phyloP scores from a whole-genome alignment of 2,329 filamentous ascomycete genomes.

The Sporothrix mexicana region DNA sequence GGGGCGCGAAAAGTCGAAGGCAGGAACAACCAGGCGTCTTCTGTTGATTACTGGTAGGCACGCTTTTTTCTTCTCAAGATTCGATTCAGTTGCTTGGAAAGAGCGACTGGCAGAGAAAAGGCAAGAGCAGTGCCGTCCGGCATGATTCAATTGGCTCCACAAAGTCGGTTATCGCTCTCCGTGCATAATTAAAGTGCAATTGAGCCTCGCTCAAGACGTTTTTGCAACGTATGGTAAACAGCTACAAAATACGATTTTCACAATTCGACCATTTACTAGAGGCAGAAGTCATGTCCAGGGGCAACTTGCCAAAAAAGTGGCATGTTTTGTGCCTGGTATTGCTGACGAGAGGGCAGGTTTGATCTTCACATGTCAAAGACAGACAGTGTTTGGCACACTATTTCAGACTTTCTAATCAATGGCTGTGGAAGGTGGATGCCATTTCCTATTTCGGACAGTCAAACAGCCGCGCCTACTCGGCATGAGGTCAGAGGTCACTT shows the following conservation, averaged over 20 bases:
- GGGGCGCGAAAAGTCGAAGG: background rate
- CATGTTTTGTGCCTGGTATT: background rate
- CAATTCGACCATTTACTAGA: background rate
- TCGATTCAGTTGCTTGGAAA: background rate
- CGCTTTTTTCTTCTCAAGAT: background rate
- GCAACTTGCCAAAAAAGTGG: background rate
- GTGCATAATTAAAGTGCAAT: background rate
- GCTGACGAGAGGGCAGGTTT: slow-evolving; percentile 12
- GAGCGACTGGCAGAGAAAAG: background rate
- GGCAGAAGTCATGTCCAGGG: background rate
- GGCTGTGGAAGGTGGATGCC: slow-evolving; percentile 7
- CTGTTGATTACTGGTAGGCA: background rate
- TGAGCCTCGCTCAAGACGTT: background rate
- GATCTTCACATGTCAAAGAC: slow-evolving; percentile 31
- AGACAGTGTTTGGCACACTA: slow-evolving; percentile 22
- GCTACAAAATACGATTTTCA: background rate
- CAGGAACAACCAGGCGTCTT: background rate
- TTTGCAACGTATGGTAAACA: slow-evolving; percentile 12
- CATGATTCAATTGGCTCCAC: slow-evolving; percentile 12
- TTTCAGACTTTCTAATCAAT: background rate
- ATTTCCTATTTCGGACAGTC: slow-evolving; percentile 26
- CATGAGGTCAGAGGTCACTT: slow-evolving; percentile 26
- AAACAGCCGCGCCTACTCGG: background rate
- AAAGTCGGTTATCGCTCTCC: slow-evolving; percentile 2
- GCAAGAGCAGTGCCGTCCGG: background rate